These are phyloP conservation scores for Lagerstroemia speciosa DNA, from an alignment of 345 rosid genomes.

Conservation along the genomic window DNA sequence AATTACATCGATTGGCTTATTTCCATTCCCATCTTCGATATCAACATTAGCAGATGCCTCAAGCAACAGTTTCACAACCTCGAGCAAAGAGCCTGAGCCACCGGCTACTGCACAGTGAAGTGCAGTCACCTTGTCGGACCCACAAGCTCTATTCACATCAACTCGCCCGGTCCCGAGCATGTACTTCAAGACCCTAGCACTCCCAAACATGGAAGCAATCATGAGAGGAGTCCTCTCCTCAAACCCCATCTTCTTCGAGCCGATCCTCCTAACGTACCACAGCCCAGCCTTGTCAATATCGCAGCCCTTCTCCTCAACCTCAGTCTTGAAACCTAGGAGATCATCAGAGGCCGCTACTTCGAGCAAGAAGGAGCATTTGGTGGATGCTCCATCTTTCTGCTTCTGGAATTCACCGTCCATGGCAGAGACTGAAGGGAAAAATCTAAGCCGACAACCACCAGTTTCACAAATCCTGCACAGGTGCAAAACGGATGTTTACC, in stretches of 20 bases:
- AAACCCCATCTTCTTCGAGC: slow-evolving; percentile 77
- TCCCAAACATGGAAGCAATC: slow-evolving; percentile 83
- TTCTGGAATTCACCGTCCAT: slow-evolving; percentile 27
- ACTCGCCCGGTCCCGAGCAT: slow-evolving; percentile 38
- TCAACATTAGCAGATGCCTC: slow-evolving; percentile 55
- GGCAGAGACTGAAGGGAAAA: slow-evolving; percentile 22
- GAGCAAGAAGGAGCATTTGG: slow-evolving; percentile 43
- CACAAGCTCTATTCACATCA: slow-evolving; percentile 58
- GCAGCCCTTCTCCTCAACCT: slow-evolving; percentile 37
- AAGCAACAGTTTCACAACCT: slow-evolving; percentile 57
- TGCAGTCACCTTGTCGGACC: slow-evolving; percentile 71
- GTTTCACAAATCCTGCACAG: slow-evolving; percentile 46
- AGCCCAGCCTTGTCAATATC: slow-evolving; percentile 41
- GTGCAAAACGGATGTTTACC: slow-evolving; percentile 4
- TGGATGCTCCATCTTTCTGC: slow-evolving; percentile 17
- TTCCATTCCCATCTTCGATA: slow-evolving; percentile 48
- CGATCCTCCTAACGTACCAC: slow-evolving; percentile 71
- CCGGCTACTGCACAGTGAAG: slow-evolving; percentile 92
- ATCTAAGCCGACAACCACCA: slow-evolving; percentile 30
- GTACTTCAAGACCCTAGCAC: slow-evolving; percentile 47
- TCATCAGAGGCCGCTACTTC: slow-evolving; percentile 70
- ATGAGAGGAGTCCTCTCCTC: slow-evolving; percentile 77
- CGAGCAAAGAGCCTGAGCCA: slow-evolving; percentile 41
- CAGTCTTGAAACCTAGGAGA: slow-evolving; percentile 40
- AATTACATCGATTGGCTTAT: slow-evolving; percentile 57